Evolutionary conservation across 352 stramenopile species (phyloP), one percentile per base, ranked within the genome.

Genomic region (Thalassiosira exigua): DNA sequence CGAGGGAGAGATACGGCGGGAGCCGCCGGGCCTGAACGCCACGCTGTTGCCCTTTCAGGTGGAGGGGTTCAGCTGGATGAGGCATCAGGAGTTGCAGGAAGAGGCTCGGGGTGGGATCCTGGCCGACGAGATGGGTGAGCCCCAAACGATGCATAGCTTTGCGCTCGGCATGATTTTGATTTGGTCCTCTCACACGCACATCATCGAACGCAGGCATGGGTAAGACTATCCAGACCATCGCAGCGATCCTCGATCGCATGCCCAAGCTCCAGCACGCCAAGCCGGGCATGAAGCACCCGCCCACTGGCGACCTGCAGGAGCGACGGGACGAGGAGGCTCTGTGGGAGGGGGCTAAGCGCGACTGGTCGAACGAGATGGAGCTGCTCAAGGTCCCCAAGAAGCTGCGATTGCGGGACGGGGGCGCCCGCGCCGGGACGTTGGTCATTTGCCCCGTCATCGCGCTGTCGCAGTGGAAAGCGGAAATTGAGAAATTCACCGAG

Each of bases 41-140:
- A 87, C 32, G 0, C 88, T 99, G n/a, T 79, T 99, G 26, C 97
- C 97, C n/a, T 99, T 99, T 84, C 97, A 99, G 84, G 87, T 96
- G 32, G 97, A 99, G 90, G 97, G 97, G 0, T 89, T 98, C 11
- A 96, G 90, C 44, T 99, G 98, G 98, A 96, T 97, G 91, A 69
- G 91, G 27, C 75, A 92, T 65, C 96, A 99, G 87, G 97, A 99
- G 81, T 62, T 93, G 29, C 92, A 91, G 44, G 68, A 69, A 4
- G 53, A 41, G 2, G 79, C 83, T 2, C 88, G 92, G 54, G 97
- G 97, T 26, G 97, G 97, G 1, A 98, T 99, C 51, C 76, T 99
- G 3, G 97, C 96, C 0, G 97, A 99, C 69, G 97, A 99, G 88
- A 99, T 99, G 97, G 96, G 95, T 14, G 85, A 89, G 78, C 50